Evolutionary conservation across 345 rosid species (phyloP).

Genomic region (Salix koriyanagi): DNA sequence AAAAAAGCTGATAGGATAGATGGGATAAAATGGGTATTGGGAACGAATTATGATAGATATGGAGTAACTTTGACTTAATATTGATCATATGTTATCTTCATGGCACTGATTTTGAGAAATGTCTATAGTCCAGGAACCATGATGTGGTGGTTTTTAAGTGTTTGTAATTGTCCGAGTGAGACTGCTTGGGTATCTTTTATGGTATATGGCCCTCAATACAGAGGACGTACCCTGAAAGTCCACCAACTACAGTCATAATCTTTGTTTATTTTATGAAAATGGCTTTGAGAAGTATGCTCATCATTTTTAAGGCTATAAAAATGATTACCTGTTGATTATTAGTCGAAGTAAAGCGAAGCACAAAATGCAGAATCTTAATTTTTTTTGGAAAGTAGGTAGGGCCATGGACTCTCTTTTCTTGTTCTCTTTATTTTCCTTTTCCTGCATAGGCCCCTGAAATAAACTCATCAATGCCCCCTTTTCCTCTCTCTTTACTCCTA

Average conservation of each 20-base stretch:
- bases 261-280: slow-evolving; percentile 4
- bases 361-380: slow-evolving; percentile 6
- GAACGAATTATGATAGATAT: background rate
- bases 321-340: slow-evolving; percentile 9
- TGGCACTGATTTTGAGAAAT: background rate
- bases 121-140: background rate
- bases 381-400: slow-evolving; percentile 18
- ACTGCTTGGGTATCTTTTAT: background rate
- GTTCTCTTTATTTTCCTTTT: background rate
- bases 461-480: slow-evolving; percentile 5
- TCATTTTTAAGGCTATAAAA: slow-evolving; percentile 15
- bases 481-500: background rate
- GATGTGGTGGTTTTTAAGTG: background rate
- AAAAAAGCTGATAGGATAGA: background rate
- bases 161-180: background rate
- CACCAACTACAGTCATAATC: background rate
- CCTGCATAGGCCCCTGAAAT: background rate
- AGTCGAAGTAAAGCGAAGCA: slow-evolving; percentile 1
- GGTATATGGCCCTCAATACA: background rate
- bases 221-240: background rate
- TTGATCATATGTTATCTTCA: background rate
- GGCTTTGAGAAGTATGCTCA: background rate
- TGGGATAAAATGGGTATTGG: background rate
- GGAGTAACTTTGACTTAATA: background rate
- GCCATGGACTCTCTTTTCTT: slow-evolving; percentile 2